Evolutionary conservation across 1,284 basidiomycete species (phyloP), one percentile per base, ranked within the genome.

Genomic region (Puccinia horiana): DNA sequence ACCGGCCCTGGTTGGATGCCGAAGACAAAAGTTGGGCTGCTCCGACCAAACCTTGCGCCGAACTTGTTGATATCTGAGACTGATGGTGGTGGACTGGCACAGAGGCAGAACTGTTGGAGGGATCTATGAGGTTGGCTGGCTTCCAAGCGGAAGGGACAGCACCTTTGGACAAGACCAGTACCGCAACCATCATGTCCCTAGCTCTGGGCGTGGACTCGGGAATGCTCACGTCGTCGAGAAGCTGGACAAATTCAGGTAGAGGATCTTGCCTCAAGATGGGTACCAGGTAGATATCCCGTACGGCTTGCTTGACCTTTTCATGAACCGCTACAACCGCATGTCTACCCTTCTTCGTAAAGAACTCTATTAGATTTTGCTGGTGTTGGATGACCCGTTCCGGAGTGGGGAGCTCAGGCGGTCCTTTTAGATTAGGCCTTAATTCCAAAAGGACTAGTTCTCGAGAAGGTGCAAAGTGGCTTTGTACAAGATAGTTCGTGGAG

Each of bases 281-380:
- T 29, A 96, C 90, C 82, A 96, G 90, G 85, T 98, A 98, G 47
- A 96, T 88, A 86, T 98, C 95, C 83, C 92, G 92, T 42, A 94
- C 93, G 65, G 84, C 54, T 29, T 82, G 76, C 49, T 82, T 83
- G 8, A 84, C 58, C 78, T 84, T 83, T 37, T 83, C 78, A 26
- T 83, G 67, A 18, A 85, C 83, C n/a, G 84, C 83, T 26, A 85
- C 83, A 37, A 86, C 86, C 23, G 85, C 86, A 63, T 84, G 82
- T 11, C 86, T 84, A 40, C 85, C 84, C 52, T 83, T 85, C 40
- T 84, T 81, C 42, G 83, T 56, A 77, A 85, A 85, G 37, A 83
- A 81, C 32, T 85, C 83, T 79, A 85, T 69, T 32, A 86, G 72
- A 82, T 85, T 76, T n/a, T 76, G 61, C 58, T 86, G 84, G 82